Evolutionary conservation across 345 rosid genomes (phyloP), one percentile per base, ranked within the genome.

Genomic region (Camelina neglecta): DNA sequence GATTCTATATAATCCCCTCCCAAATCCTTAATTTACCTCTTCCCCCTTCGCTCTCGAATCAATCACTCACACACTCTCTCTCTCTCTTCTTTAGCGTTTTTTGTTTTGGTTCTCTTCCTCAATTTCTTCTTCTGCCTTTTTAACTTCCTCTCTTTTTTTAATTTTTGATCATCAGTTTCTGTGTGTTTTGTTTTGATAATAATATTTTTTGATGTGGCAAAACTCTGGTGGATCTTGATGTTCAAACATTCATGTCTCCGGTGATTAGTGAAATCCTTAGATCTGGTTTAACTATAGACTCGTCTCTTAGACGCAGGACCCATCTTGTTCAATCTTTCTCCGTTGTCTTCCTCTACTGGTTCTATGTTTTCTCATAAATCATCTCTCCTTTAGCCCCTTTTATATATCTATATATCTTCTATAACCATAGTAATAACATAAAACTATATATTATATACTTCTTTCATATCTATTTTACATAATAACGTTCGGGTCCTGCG

Each of bases 311-410:
- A 81, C 96, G 96, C 88, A 84, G 96, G 84, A 90, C 91, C 82
- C 99, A 92, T 88, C 88, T 95, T 39, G 97, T 95, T 92, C 99
- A 95, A 82, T 95, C 97, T 56, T 92, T 95, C 89, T 95, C 99
- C 3, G 97, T 95, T 65, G 96, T 82, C 24, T 92, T 95, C 83
- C 97, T 95, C 36, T 90, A 95, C 87, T 95, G 96, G 93, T 83
- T 95, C 76, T 95, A 95, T 66, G 93, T 90, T 48, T 94, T 95
- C 73, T 95, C 99, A 86, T 77, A 55, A 90, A 78, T 72, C 56
- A 31, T 26, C 70, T 50, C 79, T 59, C 60, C 77, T 73, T 66
- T 65, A 56, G 53, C 80, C 72, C 72, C 0, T 64, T 39, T 8
- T 6, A 35, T 57, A 26, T 20, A 73, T 23, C 50, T 72, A 60